Percentiles rank a stretch among this genome's conserved stretches.
phyloP scores from a whole-genome alignment of 495 filamentous ascomycete species.

The Podospora didyma region DNA sequence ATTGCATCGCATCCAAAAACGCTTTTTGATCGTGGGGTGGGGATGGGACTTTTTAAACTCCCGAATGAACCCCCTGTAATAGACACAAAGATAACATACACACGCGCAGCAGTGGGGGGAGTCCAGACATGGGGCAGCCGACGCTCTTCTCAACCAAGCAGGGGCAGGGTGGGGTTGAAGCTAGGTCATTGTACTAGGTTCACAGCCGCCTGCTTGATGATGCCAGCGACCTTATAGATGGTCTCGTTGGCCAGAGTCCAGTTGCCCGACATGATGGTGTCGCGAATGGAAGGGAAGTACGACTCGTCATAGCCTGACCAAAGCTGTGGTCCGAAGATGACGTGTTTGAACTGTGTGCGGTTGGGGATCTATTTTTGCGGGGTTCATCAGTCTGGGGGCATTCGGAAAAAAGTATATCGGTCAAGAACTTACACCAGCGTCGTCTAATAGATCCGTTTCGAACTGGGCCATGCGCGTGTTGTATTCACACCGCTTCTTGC shows the following conservation, averaged over 20 bases:
- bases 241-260: constrained; percentile 66
- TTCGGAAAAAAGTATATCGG: too few relatives aligned
- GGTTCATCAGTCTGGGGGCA: neutral
- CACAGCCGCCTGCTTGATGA: constrained; percentile 60
- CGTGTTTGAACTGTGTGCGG: constrained; percentile 91
- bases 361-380: constrained; percentile 71
- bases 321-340: constrained; percentile 76
- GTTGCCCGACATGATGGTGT: constrained; percentile 68
- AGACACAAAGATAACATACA: too few relatives aligned
- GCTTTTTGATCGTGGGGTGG: too few relatives aligned
- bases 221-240: constrained; percentile 66
- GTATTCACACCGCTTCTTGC: constrained; percentile 59
- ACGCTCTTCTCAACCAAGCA: neutral
- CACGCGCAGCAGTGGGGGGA: neutral
- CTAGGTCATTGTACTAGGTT: constrained; percentile 9
- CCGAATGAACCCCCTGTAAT: too few relatives aligned
- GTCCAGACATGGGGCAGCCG: neutral
- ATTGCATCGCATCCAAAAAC: too few relatives aligned
- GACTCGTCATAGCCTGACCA: constrained; percentile 74
- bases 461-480: constrained; percentile 73
- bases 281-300: constrained; percentile 81
- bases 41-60: too few relatives aligned
- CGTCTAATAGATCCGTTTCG: constrained; percentile 78
- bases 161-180: neutral
- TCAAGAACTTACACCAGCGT: constrained; percentile 66